Evolutionary conservation across 169 alveolate species (phyloP), one percentile per base, ranked within the genome.

Genomic region (Babesia bigemina): DNA sequence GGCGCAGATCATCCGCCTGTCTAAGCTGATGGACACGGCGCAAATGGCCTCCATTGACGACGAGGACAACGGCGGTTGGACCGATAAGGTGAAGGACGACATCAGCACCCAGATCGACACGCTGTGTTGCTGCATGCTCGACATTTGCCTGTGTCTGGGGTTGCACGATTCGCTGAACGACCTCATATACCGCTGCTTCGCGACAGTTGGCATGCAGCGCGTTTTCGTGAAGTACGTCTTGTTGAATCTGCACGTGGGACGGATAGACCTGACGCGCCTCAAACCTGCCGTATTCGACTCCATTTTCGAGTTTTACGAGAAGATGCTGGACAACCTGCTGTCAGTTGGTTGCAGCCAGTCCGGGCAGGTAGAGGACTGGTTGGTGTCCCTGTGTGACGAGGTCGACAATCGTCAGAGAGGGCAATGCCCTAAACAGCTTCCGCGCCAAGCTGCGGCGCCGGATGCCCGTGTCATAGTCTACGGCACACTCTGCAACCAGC

Each of bases 1-100:
- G 19, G 88, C 88, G 22, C 88, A 81, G 29, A 73, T 73, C 33
- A 73, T 81, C n/a, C 66, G 73, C 49, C 70, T 81, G 26, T 56
- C 70, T 17, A 81, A 81, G 69, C 55, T 72, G 57, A 52, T 81
- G 47, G 77, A 61, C 33, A 24, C 60, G 12, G 55, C 55, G n/a
- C 19, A 33, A 11, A 70, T 79, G 44, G 19, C 52, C 47, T n/a
- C 16, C 24, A 39, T 28, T n/a, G 70, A 50, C 21, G 79, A 63
- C n/a, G 78, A 70, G 21, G n/a, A n/a, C 17, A 73, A 60, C 36
- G 75, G 56, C n/a, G 59, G 50, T 10, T 79, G 87, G 87, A 56
- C 65, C n/a, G 78, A 55, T 19, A 70, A 70, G 55, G 84, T 79
- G 21, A 79, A 70, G 58, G 63, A 47, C 11, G 87, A 79, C 77